Conservation (phyloP, 139 green algal species). For the Coelastrella sp. region DNA sequence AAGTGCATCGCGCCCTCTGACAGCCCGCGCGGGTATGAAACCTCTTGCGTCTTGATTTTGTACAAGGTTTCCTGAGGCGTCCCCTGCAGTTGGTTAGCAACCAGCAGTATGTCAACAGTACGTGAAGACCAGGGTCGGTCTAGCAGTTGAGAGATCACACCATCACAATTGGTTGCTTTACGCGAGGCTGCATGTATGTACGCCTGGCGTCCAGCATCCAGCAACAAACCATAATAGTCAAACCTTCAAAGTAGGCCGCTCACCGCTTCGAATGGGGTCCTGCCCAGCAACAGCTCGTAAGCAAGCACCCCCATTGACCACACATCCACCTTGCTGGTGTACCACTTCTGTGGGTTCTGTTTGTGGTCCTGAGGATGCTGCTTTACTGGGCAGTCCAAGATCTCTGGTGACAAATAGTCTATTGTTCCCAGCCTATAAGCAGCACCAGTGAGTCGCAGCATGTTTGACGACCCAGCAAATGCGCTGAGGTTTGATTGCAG, state of each 20-base stretch:
- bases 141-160: not conserved
- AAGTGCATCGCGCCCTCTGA: slow-evolving; percentile 38
- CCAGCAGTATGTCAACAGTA: not conserved
- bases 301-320: slow-evolving; percentile 70
- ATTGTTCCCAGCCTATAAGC: slow-evolving; percentile 70
- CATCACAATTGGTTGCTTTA: not conserved
- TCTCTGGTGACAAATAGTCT: slow-evolving; percentile 78
- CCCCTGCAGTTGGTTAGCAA: slow-evolving; percentile 16
- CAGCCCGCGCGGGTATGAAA: slow-evolving; percentile 53
- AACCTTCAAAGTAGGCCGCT: not conserved
- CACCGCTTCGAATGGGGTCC: slow-evolving; percentile 68
- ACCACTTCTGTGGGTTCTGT: slow-evolving; percentile 57
- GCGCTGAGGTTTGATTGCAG: too few species aligned
- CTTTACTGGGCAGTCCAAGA: slow-evolving; percentile 74
- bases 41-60: slow-evolving; percentile 58
- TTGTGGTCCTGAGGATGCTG: slow-evolving; percentile 70
- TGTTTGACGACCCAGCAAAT: too few species aligned
- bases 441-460: too few species aligned
- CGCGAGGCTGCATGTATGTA: not conserved
- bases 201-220: not conserved
- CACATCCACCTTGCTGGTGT: slow-evolving; percentile 71
- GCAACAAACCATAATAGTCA: not conserved
- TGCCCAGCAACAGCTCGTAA: slow-evolving; percentile 69
- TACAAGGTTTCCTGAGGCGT: slow-evolving; percentile 60
- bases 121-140: not conserved